Base-by-base conservation (phyloP, 106 monocot species). In the Xerophyta viscosa region DNA sequence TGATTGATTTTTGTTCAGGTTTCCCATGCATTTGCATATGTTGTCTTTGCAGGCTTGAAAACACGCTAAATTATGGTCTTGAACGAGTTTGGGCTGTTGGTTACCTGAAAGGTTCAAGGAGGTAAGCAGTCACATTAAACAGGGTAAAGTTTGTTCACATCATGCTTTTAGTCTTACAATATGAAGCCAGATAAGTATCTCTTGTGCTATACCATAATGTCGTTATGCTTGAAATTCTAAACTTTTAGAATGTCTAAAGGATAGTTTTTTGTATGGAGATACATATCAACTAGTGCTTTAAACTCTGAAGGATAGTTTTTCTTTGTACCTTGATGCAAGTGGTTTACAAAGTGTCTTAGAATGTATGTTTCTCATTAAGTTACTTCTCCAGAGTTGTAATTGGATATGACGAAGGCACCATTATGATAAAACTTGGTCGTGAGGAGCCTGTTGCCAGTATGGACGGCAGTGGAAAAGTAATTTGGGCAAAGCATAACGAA, bases 401-500 rank as follows among this genome's bases (percentile, higher is more conserved):
- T 56, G 94, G 94, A 39, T 96, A 96, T 53, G 94, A 96, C 76
- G 94, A 96, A 85, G 94, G 88, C 57, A 85, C 94, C n/a, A 82
- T 96, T 50, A 89, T 96, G 88, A 81, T 96, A 76, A 96, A 96
- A 69, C 71, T 96, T 63, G 94, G 94, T 8, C 84, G 88, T 42
- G 94, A 96, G 71, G 88, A 65, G 47, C 94, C 88, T 29, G 94
- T 88, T 44, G 88, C 88, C 48, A 88, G 88, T 51, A 88, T 96
- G 88, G 94, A 96, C 36, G 82, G 61, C 58, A 82, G 88, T 70
- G 94, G 94, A 5, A 96, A 96, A 66, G 84, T 88, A 36, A 96
- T 96, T 58, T 96, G 94, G 94, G 94, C 88, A 42, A 96, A 96
- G 58, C 94, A 96, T 65, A 89, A 96, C 63, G 94, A 96, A 55